Evolutionary conservation across 495 filamentous ascomycete species (phyloP), one percentile per base, ranked within the genome.

Genomic region (Lophium mytilinum): DNA sequence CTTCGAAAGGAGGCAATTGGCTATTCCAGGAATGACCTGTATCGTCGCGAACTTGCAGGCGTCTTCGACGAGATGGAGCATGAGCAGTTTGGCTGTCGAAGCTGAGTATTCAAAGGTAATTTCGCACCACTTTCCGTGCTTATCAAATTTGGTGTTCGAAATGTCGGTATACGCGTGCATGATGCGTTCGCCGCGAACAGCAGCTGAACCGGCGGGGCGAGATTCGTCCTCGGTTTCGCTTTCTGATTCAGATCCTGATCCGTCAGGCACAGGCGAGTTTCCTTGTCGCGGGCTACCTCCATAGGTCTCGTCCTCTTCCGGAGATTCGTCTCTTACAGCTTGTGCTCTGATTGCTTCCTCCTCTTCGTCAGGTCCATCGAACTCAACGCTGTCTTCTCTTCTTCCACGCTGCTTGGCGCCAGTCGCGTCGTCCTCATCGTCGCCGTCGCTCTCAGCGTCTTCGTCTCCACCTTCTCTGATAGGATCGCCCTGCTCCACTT

Each of bases 321-420:
- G 56, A 14, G 51, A 55, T 7, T 55, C 58, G 36, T 51, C 62
- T 45, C 58, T 59, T 21, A 42, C 43, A 19, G 55, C 37, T n/a
- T 42, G 43, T 19, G 62, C 52, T n/a, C 50, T 78, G n/a, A 56
- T 62, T 17, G 72, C 82, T 60, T 90, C 83, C 68, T 98, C 93
- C 6, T 88, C 94, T 34, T 95, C 92, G 64, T 97, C 92, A 34
- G 90, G 90, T 7, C 80, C 90, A 37, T 87, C 94, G 67, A 97
- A 98, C 11, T 87, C 89, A 8, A 91, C 82, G 36, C 84, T 87
- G 71, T 96, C 87, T 45, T 75, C 71, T 46, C 86, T 80, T 68
- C 93, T 91, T 14, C 83, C 80, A 52, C 76, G 79, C 63, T 85
- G 80, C 70, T 89, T 88, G 54, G 83, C 81, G 52, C 83, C 82